Evolutionary conservation across 306 rosid genomes (phyloP), one percentile per base, ranked within the genome.

Genomic region (Begonia fuchsioides): DNA sequence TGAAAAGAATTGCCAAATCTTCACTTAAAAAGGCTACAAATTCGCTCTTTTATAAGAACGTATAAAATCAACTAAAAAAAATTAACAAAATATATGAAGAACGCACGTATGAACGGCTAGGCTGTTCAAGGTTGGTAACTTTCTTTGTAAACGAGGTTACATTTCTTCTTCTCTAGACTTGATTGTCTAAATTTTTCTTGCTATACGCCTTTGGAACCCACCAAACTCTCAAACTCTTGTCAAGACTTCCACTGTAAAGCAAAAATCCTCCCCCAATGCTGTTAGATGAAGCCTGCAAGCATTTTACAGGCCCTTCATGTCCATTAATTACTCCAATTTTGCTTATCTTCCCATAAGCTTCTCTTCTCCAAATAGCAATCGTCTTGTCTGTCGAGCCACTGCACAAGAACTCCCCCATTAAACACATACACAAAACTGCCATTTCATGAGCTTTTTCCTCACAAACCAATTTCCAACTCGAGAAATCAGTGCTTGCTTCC

Each of bases 371-470:
- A 17, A 90, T 73, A 1, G 86, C 77, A 4, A 90, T 84, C 15
- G 72, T 79, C 54, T 76, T 90, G 78, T 90, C 97, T 0, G 95
- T 95, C 32, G 97, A 90, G 0, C 97, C 97, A 61, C 76, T 84
- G 20, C 76, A 90, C 69, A 90, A 17, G 44, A 68, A 66, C 49
- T 75, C 95, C 15, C 84, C 84, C 67, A 64, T 71, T 10, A 79
- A 14, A 43, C 87, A 90, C 74, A 84, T 62, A 8, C 94, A 78
- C 65, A 90, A 55, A 13, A 90, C 92, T 10, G 97, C 84, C 76
- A 81, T 79, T 13, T 58, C 56, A 75, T 90, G 97, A 20, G 82
- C 94, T 41, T 65, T 84, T 0, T 56, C 69, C 58, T 81, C 82
- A 44, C 64, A 79, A 64, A 79, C 76, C 44, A 77, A 2, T 50